Evolutionary conservation across 768 basidiomycete species (phyloP).

Genomic region (Hemileccinum rubropunctum): DNA sequence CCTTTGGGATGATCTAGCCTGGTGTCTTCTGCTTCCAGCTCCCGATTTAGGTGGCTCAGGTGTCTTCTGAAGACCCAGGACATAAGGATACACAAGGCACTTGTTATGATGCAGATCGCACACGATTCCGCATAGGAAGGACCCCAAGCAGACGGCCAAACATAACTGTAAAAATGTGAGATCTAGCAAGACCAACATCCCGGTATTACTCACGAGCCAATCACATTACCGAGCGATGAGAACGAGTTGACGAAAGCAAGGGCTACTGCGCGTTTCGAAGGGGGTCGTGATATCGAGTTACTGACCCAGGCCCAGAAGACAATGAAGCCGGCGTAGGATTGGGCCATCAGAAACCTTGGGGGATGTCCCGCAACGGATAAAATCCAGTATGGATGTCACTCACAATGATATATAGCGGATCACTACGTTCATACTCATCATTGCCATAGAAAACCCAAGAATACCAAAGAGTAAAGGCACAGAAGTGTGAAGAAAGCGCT

Average conservation of each 20-base stretch:
- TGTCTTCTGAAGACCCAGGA: conserved; percentile 48
- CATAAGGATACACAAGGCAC: conserved; percentile 48
- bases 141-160: conserved; percentile 70
- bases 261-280: conserved; percentile 87
- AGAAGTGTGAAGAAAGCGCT: conserved; percentile 69
- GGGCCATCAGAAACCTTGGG: conserved; percentile 71
- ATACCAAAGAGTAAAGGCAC: conserved; percentile 55
- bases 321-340: conserved; percentile 71
- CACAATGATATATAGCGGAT: conserved; percentile 67
- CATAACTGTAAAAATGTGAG: conserved; percentile 41
- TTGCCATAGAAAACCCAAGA: conserved; percentile 64
- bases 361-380: conserved; percentile 2
- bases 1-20: conserved; percentile 34
- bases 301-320: conserved; percentile 55
- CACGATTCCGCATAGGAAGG: conserved; percentile 70
- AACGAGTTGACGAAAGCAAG: conserved; percentile 81
- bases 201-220: conserved; percentile 62
- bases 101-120: conserved; percentile 66
- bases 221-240: conserved; percentile 79
- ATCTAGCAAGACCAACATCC: neutral
- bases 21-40: conserved; percentile 39
- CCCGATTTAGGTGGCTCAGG: conserved; percentile 39
- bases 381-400: conserved; percentile 14
- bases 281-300: conserved; percentile 67
- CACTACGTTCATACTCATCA: conserved; percentile 57